Evolutionary conservation across 2,329 filamentous ascomycete species (phyloP).

Genomic region (Endocalyx cinctus): DNA sequence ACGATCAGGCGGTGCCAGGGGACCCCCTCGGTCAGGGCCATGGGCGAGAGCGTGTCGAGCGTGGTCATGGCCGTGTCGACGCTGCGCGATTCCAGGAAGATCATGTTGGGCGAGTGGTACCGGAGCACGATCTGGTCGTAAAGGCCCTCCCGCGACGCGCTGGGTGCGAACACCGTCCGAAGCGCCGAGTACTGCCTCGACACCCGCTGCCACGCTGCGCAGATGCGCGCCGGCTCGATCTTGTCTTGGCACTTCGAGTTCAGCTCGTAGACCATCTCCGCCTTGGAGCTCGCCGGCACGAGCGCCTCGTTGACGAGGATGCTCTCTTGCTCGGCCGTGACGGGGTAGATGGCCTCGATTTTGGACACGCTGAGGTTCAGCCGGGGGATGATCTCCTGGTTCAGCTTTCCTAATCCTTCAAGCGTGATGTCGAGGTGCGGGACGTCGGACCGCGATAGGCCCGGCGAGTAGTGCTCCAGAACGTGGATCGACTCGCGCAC

Average conservation of each 20-base stretch:
- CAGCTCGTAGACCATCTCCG: slow-evolving; percentile 45
- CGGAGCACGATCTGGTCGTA: slow-evolving; percentile 47
- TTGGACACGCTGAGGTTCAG: slow-evolving; percentile 39
- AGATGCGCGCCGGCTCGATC: slow-evolving; percentile 41
- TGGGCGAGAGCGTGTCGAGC: slow-evolving; percentile 37
- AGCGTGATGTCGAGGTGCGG: slow-evolving; percentile 44
- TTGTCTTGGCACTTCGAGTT: slow-evolving; percentile 31
- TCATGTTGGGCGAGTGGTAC: slow-evolving; percentile 44
- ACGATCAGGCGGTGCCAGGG: slow-evolving; percentile 48
- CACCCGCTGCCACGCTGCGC: slow-evolving; percentile 46
- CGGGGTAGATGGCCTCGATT: slow-evolving; percentile 45
- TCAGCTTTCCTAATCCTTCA: slow-evolving; percentile 39
- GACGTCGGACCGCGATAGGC: slow-evolving; percentile 46
- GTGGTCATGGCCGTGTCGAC: slow-evolving; percentile 33
- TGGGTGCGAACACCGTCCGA: slow-evolving; percentile 48
- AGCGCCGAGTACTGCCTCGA: slow-evolving; percentile 41
- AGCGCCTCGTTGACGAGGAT: slow-evolving; percentile 43
- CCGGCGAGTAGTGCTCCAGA: slow-evolving; percentile 37
- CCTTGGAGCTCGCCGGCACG: slow-evolving; percentile 36
- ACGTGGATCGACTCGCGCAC: slow-evolving; percentile 39
- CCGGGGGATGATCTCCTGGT: slow-evolving; percentile 34
- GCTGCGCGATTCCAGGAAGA: slow-evolving; percentile 45
- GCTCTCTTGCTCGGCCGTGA: slow-evolving; percentile 44
- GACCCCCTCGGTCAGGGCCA: slow-evolving; percentile 32
- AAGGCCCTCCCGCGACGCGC: slow-evolving; percentile 41